phyloP scores from a whole-genome alignment of 331 rosid genomes.

The Stylosanthes scabra region DNA sequence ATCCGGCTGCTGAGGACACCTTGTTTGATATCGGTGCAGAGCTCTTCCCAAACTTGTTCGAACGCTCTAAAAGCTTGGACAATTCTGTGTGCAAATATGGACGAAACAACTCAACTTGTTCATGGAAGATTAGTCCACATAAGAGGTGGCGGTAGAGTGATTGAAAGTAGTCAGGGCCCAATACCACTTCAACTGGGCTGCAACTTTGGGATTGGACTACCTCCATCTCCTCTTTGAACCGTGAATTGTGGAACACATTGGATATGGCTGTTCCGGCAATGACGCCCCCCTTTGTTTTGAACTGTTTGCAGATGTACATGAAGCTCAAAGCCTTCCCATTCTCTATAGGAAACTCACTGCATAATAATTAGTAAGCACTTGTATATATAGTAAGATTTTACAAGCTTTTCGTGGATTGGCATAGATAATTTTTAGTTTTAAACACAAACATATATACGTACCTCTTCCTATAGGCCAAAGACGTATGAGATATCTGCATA shows the following conservation, averaged over 20 bases:
- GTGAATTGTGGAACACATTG: constrained; percentile 54
- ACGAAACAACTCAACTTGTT: constrained; percentile 69
- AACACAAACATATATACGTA: constrained; percentile 9
- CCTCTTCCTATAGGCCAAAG: constrained; percentile 95
- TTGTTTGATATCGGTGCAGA: constrained; percentile 63
- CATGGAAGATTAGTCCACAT: constrained; percentile 73
- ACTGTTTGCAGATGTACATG: constrained; percentile 83
- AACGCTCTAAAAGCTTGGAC: constrained; percentile 76
- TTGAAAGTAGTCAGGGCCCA: constrained; percentile 85
- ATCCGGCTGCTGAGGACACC: constrained; percentile 68
- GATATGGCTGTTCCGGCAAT: constrained; percentile 90
- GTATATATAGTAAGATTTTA: constrained; percentile 18
- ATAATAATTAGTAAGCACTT: constrained; percentile 12
- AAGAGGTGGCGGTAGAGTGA: constrained; percentile 90
- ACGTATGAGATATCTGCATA: constrained; percentile 77
- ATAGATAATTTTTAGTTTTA: not conserved
- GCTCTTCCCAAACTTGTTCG: constrained; percentile 85
- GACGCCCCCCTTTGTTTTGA: constrained; percentile 79
- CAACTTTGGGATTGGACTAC: constrained; percentile 68
- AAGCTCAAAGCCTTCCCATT: constrained; percentile 85
- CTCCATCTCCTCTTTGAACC: constrained; percentile 62
- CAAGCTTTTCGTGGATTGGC: not conserved
- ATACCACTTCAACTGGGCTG: constrained; percentile 95
- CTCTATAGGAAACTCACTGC: constrained; percentile 77
- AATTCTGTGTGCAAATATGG: constrained; percentile 90